These are phyloP conservation scores for Raddia distichophylla DNA, from an alignment of 176 grass and related monocot genomes.

Conservation along the genomic window DNA sequence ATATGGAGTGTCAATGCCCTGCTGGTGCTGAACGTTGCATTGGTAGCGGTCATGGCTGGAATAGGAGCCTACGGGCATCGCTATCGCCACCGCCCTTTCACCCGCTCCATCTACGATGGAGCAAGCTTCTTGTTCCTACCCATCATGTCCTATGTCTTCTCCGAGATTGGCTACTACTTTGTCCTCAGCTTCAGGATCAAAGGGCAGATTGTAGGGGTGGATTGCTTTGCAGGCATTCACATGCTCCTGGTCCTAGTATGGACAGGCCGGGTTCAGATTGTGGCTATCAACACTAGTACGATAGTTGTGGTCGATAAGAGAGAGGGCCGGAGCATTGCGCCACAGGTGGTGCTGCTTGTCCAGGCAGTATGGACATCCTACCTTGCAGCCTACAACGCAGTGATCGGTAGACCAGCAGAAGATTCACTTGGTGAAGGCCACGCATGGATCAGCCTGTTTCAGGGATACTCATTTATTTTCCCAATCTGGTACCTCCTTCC, in stretches of 20 bases:
- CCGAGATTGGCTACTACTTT: no score
- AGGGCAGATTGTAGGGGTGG: background rate
- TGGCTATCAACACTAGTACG: background rate
- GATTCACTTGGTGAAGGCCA: no score
- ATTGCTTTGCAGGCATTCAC: background rate
- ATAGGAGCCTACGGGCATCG: background rate
- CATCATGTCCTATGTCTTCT: no score
- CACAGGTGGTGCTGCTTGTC: background rate
- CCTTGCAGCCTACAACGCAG: no score
- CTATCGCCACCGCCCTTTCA: background rate
- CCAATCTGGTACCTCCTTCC: no score
- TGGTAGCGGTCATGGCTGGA: background rate
- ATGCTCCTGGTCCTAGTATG: background rate
- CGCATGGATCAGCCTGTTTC: no score
- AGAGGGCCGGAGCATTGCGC: background rate
- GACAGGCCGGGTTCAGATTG: constrained; percentile 4
- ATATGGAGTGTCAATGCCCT: background rate
- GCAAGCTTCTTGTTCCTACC: no score
- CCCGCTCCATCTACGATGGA: no score
- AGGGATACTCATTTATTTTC: no score
- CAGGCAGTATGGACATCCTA: no score
- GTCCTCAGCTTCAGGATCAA: background rate
- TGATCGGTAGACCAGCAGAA: no score
- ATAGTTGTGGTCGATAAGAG: background rate
- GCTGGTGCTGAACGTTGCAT: background rate